phyloP scores from a whole-genome alignment of 176 grass and related monocot genomes.

The Oryza brachyantha region DNA sequence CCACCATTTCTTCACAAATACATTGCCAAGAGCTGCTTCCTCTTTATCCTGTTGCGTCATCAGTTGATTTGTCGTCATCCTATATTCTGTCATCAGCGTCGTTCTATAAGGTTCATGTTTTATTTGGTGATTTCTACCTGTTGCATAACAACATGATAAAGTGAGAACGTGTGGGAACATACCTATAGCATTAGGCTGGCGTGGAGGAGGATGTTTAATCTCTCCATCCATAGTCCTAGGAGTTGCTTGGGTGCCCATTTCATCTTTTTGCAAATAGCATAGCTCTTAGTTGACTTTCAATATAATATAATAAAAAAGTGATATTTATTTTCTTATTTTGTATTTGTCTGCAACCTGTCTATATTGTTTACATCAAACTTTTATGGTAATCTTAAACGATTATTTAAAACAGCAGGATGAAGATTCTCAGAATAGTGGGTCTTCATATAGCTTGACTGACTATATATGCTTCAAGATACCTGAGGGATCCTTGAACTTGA shows the following conservation, averaged over 20 bases:
- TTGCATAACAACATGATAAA: neutral
- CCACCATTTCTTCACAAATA: constrained; percentile 77
- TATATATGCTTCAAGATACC: constrained; percentile 90
- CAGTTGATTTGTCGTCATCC: constrained; percentile 33
- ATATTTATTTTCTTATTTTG: neutral
- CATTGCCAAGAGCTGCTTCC: constrained; percentile 70
- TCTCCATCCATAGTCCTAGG: neutral
- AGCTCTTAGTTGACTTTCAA: neutral
- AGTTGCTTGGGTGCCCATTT: neutral
- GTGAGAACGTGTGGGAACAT: neutral
- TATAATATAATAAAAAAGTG: neutral
- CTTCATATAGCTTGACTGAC: constrained; percentile 48
- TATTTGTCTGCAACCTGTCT: constrained; percentile 16
- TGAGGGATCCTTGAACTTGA: constrained; percentile 65
- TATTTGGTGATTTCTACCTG: constrained; percentile 11
- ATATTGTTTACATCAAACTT: neutral
- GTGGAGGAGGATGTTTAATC: neutral
- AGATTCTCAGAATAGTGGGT: constrained; percentile 27
- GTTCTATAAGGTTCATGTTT: constrained; percentile 76
- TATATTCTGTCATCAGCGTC: constrained; percentile 54
- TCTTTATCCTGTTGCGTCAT: constrained; percentile 59
- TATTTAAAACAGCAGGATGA: constrained; percentile 62
- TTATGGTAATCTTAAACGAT: constrained; percentile 13
- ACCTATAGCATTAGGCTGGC: neutral
- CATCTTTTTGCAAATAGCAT: neutral